A percentile compares a stretch with the other conserved stretches of the same genome.
These are phyloP conservation scores for Pisolithus marmoratus DNA, from an alignment of 768 basidiomycete species.

Conservation along the genomic window DNA sequence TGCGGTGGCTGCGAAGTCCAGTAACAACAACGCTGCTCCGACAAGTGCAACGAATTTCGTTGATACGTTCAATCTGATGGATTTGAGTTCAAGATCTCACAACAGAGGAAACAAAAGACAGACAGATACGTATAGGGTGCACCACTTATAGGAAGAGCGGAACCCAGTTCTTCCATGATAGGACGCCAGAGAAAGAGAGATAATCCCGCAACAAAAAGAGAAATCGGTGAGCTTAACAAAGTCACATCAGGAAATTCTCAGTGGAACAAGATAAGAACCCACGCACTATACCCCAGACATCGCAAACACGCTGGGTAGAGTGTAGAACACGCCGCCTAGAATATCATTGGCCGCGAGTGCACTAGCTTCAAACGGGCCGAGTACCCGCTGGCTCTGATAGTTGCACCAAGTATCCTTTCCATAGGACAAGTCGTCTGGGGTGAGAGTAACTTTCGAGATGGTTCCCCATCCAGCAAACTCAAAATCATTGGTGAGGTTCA, in stretches of 20 bases:
- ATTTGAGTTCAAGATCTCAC: not conserved
- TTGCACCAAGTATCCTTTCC: constrained; percentile 28
- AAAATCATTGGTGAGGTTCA: constrained; percentile 56
- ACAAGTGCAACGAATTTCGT: constrained; percentile 57
- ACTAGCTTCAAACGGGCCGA: constrained; percentile 62
- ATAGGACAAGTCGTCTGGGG: constrained; percentile 33
- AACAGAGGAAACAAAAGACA: constrained; percentile 10
- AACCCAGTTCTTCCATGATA: constrained; percentile 66
- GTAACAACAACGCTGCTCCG: constrained; percentile 61
- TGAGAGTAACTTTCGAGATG: constrained; percentile 40
- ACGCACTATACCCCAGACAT: constrained; percentile 61
- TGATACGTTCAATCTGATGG: constrained; percentile 53
- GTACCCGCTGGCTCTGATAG: constrained; percentile 31
- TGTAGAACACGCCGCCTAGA: constrained; percentile 64
- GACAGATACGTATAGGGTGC: constrained; percentile 70
- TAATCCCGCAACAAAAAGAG: constrained; percentile 56
- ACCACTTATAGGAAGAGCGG: constrained; percentile 63
- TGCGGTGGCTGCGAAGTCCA: constrained; percentile 65
- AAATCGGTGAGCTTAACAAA: constrained; percentile 54
- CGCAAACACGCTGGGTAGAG: constrained; percentile 58
- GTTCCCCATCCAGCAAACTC: constrained; percentile 74
- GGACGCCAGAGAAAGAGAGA: constrained; percentile 69
- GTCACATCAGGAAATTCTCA: not conserved
- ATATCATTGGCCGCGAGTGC: constrained; percentile 65
- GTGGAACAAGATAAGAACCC: not conserved